Evolutionary conservation across 2,329 filamentous ascomycete genomes (phyloP).

Genomic region (Claviceps humidiphila): DNA sequence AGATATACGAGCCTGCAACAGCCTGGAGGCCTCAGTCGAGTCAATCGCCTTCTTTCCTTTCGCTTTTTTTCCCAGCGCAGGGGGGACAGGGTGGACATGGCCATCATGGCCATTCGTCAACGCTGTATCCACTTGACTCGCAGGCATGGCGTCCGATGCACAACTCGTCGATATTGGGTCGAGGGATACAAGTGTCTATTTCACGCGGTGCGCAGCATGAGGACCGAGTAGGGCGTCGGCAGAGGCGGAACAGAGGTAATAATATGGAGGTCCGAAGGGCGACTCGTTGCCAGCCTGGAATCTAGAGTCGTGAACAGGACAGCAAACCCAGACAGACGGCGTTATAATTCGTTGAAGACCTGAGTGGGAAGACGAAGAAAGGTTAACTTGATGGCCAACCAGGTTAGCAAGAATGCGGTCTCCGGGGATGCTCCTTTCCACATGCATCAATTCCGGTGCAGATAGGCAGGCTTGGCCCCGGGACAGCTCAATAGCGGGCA

Average conservation of each 20-base stretch:
- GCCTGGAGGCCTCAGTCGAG: constrained; percentile 78
- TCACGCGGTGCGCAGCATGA: constrained; percentile 4
- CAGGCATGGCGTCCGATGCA: constrained; percentile 22
- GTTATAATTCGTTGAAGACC: not conserved
- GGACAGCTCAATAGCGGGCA: not conserved
- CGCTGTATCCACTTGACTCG: constrained; percentile 27
- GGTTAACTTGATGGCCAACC: constrained; percentile 3
- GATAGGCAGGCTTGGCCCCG: not conserved
- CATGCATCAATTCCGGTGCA: not conserved
- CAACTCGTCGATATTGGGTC: constrained; percentile 7
- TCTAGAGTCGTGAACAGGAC: not conserved
- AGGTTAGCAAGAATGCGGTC: constrained; percentile 4
- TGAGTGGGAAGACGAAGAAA: not conserved
- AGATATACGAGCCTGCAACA: constrained; percentile 85
- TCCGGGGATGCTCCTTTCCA: not conserved
- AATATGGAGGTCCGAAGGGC: not conserved
- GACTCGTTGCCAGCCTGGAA: not conserved
- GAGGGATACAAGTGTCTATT: constrained; percentile 6
- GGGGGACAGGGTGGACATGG: constrained; percentile 24
- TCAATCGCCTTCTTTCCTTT: constrained; percentile 79
- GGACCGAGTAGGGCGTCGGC: not conserved
- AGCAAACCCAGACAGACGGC: not conserved
- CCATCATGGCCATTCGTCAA: constrained; percentile 29
- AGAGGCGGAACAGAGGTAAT: not conserved
- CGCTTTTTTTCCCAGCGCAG: constrained; percentile 51